Evolutionary conservation across 805 yeast species (phyloP).

Genomic region (Dipodascopsis uninucleata): DNA sequence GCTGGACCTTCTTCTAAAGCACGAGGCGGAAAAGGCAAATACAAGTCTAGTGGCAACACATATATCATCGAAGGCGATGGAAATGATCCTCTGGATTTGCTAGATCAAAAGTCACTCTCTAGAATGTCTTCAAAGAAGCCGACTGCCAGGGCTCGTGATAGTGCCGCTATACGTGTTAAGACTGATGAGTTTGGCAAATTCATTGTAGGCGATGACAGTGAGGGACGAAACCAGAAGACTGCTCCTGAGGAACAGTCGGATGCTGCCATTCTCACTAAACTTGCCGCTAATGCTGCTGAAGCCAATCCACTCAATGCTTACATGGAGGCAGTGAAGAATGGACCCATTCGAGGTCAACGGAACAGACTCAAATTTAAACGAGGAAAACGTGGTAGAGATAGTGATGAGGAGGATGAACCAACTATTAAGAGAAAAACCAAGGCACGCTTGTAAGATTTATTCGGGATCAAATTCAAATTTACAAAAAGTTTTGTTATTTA

Average conservation of each 20-base stretch:
- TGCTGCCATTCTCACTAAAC: slow-evolving; percentile 43
- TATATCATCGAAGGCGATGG: slow-evolving; percentile 69
- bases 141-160: slow-evolving; percentile 45
- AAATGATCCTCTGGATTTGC: slow-evolving; percentile 71
- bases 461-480: too few relatives aligned
- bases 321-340: slow-evolving; percentile 87
- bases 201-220: slow-evolving; percentile 49
- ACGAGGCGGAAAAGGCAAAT: slow-evolving; percentile 21
- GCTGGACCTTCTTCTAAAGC: slow-evolving; percentile 18
- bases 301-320: slow-evolving; percentile 80
- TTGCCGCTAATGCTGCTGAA: slow-evolving; percentile 38
- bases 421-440: too few relatives aligned
- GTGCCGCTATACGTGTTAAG: slow-evolving; percentile 39
- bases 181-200: slow-evolving; percentile 63
- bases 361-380: slow-evolving; percentile 85
- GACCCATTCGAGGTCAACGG: slow-evolving; percentile 90
- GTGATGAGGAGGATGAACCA: slow-evolving; percentile 46
- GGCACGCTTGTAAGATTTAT: too few relatives aligned
- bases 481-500: too few relatives aligned
- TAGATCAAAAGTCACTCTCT: slow-evolving; percentile 79
- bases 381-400: slow-evolving; percentile 49
- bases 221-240: slow-evolving; percentile 30
- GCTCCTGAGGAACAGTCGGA: slow-evolving; percentile 38
- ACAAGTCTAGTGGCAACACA: slow-evolving; percentile 42
- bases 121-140: slow-evolving; percentile 89